Evolutionary conservation across 108 stramenopile genomes (phyloP).

Genomic region (Fragilaria crotonensis): DNA sequence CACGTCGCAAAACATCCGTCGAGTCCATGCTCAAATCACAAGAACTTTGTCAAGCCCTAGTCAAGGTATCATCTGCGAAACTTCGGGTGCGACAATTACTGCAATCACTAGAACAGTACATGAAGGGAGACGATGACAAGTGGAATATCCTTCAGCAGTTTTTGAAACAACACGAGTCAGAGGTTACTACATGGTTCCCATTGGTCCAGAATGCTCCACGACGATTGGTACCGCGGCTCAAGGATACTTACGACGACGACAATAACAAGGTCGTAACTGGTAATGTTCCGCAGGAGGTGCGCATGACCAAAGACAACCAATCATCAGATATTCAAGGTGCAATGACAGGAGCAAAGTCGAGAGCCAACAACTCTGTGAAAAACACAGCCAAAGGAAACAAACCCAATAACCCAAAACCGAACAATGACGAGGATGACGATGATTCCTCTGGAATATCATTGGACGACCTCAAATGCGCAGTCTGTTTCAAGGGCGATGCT

Average conservation of each 20-base stretch:
- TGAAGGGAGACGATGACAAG: constrained; percentile 1
- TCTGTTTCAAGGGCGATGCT: constrained; percentile 50
- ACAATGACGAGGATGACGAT: constrained; percentile 21
- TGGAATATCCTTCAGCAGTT: constrained; percentile 8
- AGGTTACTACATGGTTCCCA: constrained; percentile 21
- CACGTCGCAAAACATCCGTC: constrained; percentile 3
- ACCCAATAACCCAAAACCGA: not conserved
- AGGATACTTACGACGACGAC: too few relatives aligned
- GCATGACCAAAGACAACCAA: not conserved
- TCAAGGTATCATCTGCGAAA: constrained; percentile 39
- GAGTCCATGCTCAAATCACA: constrained; percentile 21
- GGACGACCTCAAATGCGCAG: constrained; percentile 65
- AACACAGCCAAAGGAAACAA: not conserved
- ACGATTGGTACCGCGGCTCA: constrained; percentile 24
- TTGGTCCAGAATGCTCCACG: constrained; percentile 6
- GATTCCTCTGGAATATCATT: constrained; percentile 53
- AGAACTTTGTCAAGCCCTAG: constrained; percentile 59
- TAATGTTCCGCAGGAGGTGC: not conserved
- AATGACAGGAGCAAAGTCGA: not conserved
- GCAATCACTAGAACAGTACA: constrained; percentile 29
- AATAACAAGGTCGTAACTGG: too few relatives aligned
- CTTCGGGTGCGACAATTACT: constrained; percentile 42
- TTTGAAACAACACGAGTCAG: constrained; percentile 13
- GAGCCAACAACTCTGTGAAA: not conserved
- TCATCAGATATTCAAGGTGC: not conserved